Percentiles rank a stretch among this genome's conserved stretches.
phyloP scores from a whole-genome alignment of 2,329 filamentous ascomycete species.

The Colletotrichum paranaense region DNA sequence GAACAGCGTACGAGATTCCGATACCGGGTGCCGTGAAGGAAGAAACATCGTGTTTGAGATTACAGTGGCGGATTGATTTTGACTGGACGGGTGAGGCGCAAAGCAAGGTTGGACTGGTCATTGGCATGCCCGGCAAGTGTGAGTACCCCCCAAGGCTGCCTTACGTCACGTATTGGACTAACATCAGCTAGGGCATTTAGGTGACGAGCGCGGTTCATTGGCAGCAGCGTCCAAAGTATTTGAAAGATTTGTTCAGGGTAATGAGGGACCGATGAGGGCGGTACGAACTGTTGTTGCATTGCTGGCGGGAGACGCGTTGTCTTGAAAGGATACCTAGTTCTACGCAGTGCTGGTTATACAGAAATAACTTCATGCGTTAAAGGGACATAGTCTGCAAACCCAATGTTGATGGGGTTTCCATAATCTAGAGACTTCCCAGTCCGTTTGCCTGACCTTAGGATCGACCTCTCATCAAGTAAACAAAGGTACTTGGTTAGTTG shows the following conservation, averaged over 20 bases:
- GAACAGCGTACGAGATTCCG: constrained; percentile 59
- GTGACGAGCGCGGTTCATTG: constrained; percentile 67
- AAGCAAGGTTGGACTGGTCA: constrained; percentile 64
- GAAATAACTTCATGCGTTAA: too few species aligned
- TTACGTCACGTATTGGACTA: not conserved
- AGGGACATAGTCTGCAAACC: too few species aligned
- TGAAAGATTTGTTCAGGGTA: constrained; percentile 65
- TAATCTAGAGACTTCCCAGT: too few species aligned
- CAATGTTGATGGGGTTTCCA: too few species aligned
- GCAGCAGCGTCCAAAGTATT: constrained; percentile 71
- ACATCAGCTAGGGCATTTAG: constrained; percentile 65
- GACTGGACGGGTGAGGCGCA: constrained; percentile 80
- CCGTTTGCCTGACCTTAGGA: too few species aligned
- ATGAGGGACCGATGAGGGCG: constrained; percentile 66
- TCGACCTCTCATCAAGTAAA: too few species aligned
- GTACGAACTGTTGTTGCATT: constrained; percentile 71
- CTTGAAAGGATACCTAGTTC: constrained; percentile 10
- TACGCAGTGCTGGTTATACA: not conserved
- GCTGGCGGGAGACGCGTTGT: constrained; percentile 56
- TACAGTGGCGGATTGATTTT: constrained; percentile 74
- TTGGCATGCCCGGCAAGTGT: constrained; percentile 73
- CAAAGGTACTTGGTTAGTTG: too few species aligned
- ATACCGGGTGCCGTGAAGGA: constrained; percentile 49
- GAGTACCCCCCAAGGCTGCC: constrained; percentile 49
- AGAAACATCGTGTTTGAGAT: constrained; percentile 56